Percentiles rank a stretch among this genome's conserved stretches.
These are phyloP conservation scores for Phylloporus sp. DNA, from an alignment of 768 basidiomycete species.

Conservation along the genomic window DNA sequence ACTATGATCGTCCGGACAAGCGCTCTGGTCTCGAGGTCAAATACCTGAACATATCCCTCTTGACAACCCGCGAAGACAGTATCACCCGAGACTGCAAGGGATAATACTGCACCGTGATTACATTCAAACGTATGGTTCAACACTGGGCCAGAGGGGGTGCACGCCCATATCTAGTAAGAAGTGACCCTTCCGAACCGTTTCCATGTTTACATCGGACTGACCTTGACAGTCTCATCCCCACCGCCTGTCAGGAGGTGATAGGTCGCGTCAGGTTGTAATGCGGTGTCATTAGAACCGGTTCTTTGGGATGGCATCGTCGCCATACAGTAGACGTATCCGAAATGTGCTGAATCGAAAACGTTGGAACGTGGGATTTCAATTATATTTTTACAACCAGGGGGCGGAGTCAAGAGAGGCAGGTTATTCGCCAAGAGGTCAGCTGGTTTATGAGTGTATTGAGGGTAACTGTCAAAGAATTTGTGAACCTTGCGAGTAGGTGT, in stretches of 20 bases:
- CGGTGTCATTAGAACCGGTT: constrained; percentile 34
- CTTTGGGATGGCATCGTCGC: constrained; percentile 41
- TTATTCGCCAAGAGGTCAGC: constrained; percentile 71
- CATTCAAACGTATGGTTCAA: constrained; percentile 68
- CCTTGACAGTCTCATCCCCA: constrained; percentile 90
- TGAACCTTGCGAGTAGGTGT: constrained; percentile 55
- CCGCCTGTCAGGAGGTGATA: constrained; percentile 75
- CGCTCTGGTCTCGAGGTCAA: constrained; percentile 88
- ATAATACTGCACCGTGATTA: constrained; percentile 76
- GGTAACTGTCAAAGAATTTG: constrained; percentile 92
- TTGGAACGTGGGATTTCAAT: constrained; percentile 62
- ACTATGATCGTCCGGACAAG: constrained; percentile 83
- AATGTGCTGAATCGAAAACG: constrained; percentile 87
- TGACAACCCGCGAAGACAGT: constrained; percentile 93
- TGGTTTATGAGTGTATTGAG: constrained; percentile 61
- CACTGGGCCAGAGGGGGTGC: constrained; percentile 41
- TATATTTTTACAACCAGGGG: constrained; percentile 14
- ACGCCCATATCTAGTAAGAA: constrained; percentile 60
- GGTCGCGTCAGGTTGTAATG: constrained; percentile 19
- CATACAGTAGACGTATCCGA: constrained; percentile 92
- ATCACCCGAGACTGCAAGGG: constrained; percentile 68
- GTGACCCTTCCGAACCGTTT: not conserved
- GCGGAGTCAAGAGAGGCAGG: constrained; percentile 34
- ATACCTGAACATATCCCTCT: constrained; percentile 87
- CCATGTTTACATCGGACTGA: constrained; percentile 24